A percentile compares a stretch with the other conserved stretches of the same genome.
Evolutionary conservation across 2,329 filamentous ascomycete species (phyloP).

Genomic region (Tolypocladium amazonense): DNA sequence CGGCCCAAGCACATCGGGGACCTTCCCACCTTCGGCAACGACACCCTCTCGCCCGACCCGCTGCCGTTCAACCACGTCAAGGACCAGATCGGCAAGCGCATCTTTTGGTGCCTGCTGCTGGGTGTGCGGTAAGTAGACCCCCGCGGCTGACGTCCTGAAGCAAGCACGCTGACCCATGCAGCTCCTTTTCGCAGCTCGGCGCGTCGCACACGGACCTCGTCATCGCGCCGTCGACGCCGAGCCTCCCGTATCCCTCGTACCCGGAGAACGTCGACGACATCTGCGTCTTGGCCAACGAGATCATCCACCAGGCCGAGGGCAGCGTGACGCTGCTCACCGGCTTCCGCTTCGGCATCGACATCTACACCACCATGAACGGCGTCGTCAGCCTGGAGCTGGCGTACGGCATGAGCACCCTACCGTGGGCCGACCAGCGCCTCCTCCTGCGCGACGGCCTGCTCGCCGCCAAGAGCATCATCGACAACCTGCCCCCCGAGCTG

Average conservation of each 20-base stretch:
- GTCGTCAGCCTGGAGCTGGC: constrained; percentile 72
- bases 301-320: constrained; percentile 58
- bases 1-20: constrained; percentile 37
- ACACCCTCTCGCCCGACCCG: constrained; percentile 25
- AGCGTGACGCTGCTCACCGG: constrained; percentile 62
- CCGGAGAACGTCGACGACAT: constrained; percentile 78
- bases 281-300: constrained; percentile 61
- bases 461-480: constrained; percentile 57
- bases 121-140: constrained; percentile 44
- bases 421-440: constrained; percentile 67
- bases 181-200: constrained; percentile 69
- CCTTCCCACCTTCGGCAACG: constrained; percentile 27
- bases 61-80: constrained; percentile 56
- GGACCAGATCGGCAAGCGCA: constrained; percentile 62
- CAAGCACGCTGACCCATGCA: constrained; percentile 15
- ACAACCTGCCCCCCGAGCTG: constrained; percentile 58
- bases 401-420: constrained; percentile 67
- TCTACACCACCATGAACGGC: constrained; percentile 72
- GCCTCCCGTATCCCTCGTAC: constrained; percentile 66
- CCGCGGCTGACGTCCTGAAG: not conserved
- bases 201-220: constrained; percentile 60
- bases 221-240: constrained; percentile 65
- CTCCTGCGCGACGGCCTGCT: constrained; percentile 62
- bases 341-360: constrained; percentile 69
- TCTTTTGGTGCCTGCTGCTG: constrained; percentile 78